Conservation (phyloP, 169 alveolate species). For the Perkinsus olseni region DNA sequence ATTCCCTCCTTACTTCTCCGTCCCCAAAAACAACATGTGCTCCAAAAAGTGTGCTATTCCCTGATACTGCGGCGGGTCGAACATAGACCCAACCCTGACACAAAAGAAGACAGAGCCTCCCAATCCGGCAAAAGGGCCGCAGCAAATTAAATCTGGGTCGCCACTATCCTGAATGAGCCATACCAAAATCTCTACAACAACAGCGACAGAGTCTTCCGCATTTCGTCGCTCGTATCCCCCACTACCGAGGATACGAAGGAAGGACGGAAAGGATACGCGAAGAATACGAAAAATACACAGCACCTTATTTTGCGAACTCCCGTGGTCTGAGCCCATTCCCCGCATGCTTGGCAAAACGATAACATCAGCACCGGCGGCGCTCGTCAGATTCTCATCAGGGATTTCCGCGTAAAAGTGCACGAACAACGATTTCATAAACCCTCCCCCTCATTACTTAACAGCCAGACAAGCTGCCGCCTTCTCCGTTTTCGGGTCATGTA, state of each 20-base stretch:
- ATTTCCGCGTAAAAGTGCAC: not conserved
- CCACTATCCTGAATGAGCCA: not conserved
- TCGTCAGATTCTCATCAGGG: not conserved
- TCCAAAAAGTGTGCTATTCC: slow-evolving; percentile 87
- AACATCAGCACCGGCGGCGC: too few species aligned
- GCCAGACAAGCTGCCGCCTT: slow-evolving; percentile 48
- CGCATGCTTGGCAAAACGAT: too few species aligned
- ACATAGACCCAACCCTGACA: slow-evolving; percentile 53
- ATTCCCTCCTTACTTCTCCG: slow-evolving; percentile 40
- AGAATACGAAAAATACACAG: too few species aligned
- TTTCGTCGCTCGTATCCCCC: too few species aligned
- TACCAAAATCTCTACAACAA: too few species aligned
- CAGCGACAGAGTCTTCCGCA: too few species aligned
- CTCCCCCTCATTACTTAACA: not conserved
- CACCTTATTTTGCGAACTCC: too few species aligned
- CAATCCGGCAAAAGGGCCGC: not conserved
- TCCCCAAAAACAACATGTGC: slow-evolving; percentile 80
- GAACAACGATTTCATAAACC: not conserved
- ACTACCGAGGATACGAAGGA: too few species aligned
- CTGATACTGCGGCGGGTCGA: slow-evolving; percentile 46
- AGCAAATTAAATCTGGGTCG: not conserved
- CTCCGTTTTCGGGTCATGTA: slow-evolving; percentile 54
- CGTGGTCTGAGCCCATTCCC: too few species aligned
- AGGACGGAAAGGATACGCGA: too few species aligned
- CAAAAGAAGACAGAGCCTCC: slow-evolving; percentile 9